Evolutionary conservation across 176 grass and related monocot species (phyloP).

Genomic region (Juncus inflexus): DNA sequence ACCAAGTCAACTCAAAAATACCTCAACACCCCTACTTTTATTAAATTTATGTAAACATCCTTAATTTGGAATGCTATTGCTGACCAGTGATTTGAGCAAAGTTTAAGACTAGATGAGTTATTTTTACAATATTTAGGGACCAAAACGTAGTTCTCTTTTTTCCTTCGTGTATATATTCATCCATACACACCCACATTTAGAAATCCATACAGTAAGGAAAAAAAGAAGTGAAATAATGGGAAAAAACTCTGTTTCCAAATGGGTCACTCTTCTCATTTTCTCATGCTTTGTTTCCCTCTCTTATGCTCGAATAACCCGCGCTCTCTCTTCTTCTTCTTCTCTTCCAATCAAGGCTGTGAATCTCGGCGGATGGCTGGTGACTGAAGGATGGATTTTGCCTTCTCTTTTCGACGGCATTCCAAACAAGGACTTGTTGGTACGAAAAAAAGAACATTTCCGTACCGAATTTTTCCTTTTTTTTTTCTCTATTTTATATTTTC

Average conservation of each 20-base stretch:
- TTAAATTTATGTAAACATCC: no score
- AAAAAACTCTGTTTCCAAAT: not conserved
- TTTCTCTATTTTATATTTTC: not conserved
- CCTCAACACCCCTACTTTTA: no score
- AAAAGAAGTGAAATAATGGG: slow-evolving; percentile 11
- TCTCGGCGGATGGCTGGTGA: slow-evolving; percentile 51
- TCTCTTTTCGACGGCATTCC: slow-evolving; percentile 40
- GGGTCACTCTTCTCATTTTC: not conserved
- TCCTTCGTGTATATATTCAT: no score
- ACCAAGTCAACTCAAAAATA: no score
- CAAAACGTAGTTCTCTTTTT: no score
- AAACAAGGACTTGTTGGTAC: slow-evolving; percentile 43
- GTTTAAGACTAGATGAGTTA: no score
- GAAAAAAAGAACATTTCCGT: not conserved
- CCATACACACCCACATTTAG: no score
- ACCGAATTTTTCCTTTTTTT: not conserved
- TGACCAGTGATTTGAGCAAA: no score
- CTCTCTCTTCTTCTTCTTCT: slow-evolving; percentile 12
- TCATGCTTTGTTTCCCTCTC: slow-evolving; percentile 21
- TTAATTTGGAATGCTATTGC: no score
- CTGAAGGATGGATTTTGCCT: slow-evolving; percentile 51
- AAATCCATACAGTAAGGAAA: slow-evolving; percentile 11
- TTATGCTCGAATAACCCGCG: not conserved
- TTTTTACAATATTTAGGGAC: no score
- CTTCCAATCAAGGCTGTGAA: slow-evolving; percentile 34